These are phyloP conservation scores for Thraustotheca clavata DNA, from an alignment of 352 stramenopile species.

Conservation along the genomic window DNA sequence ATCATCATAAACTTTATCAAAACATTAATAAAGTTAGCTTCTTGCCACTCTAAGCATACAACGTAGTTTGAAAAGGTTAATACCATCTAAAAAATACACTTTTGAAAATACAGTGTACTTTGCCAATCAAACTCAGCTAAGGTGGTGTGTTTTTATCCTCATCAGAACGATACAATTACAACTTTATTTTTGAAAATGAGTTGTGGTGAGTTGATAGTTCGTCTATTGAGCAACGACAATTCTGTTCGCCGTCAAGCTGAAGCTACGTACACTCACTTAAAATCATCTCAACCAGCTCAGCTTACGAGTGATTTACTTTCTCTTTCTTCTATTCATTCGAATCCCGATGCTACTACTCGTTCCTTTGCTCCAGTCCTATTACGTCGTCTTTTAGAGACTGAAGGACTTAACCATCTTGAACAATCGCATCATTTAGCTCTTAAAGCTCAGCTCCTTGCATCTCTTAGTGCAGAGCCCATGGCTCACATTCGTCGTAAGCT, in stretches of 20 bases:
- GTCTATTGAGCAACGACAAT: constrained; percentile 19
- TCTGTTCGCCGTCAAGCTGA: constrained; percentile 41
- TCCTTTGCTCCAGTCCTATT: constrained; percentile 73
- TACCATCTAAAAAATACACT: too few relatives aligned
- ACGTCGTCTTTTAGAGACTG: constrained; percentile 56
- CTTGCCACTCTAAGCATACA: too few relatives aligned
- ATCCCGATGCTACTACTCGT: constrained; percentile 50
- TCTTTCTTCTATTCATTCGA: constrained; percentile 34
- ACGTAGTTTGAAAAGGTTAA: too few relatives aligned
- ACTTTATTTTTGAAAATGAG: constrained; percentile 1
- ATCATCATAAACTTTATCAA: too few relatives aligned
- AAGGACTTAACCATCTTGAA: constrained; percentile 30
- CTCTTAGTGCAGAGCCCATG: constrained; percentile 49
- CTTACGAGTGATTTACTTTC: constrained; percentile 63
- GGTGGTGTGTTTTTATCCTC: constrained; percentile 7
- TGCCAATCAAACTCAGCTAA: too few relatives aligned
- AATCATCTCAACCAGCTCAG: constrained; percentile 48
- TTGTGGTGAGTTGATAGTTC: neutral
- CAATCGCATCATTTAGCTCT: constrained; percentile 41
- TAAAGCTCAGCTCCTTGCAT: constrained; percentile 67
- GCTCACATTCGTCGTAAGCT: constrained; percentile 77
- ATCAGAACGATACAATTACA: neutral
- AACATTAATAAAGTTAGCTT: too few relatives aligned
- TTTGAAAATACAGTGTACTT: too few relatives aligned
- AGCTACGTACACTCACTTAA: constrained; percentile 59